phyloP scores from a whole-genome alignment of 2,329 filamentous ascomycete genomes.

The Paradendryphiella salina region DNA sequence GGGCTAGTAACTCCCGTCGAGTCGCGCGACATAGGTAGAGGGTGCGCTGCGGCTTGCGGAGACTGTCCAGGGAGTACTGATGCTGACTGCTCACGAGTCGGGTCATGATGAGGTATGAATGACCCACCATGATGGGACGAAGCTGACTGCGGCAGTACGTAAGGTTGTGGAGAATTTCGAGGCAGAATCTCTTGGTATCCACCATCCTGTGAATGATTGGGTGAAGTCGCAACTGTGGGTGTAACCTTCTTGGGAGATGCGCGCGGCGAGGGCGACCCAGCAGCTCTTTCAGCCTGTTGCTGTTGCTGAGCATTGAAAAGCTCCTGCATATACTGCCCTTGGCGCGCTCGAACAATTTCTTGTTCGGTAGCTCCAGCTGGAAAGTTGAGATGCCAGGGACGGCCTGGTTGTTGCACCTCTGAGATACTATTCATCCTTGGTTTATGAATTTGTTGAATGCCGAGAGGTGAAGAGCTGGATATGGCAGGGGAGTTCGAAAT shows the following conservation, averaged over 20 bases:
- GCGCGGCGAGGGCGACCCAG: conserved; percentile 39
- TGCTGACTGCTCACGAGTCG: conserved; percentile 28
- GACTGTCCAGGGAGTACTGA: conserved; percentile 26
- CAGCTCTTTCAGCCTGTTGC: conserved; percentile 36
- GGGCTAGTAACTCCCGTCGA: conserved; percentile 24
- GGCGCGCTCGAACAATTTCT: conserved; percentile 44
- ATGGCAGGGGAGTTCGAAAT: conserved; percentile 31
- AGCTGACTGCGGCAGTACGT: conserved; percentile 20
- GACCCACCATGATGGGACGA: conserved; percentile 16
- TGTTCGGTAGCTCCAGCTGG: conserved; percentile 43
- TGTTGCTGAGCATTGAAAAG: conserved; percentile 41
- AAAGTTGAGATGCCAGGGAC: conserved; percentile 42
- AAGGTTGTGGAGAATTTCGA: conserved; percentile 35
- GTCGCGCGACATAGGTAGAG: conserved; percentile 33
- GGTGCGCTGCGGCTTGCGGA: conserved; percentile 30
- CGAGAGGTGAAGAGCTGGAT: conserved; percentile 13
- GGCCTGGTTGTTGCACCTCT: conserved; percentile 35
- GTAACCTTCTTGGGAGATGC: conserved; percentile 27
- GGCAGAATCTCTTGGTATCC: conserved; percentile 45
- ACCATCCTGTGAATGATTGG: conserved; percentile 23
- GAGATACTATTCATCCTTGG: conserved; percentile 45
- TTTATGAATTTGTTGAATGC: conserved; percentile 28
- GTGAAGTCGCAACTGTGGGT: conserved; percentile 16
- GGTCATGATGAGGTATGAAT: conserved; percentile 8
- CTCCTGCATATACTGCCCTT: conserved; percentile 43